Conservation (phyloP, 2,329 filamentous ascomycete species). For the Claviceps arundinis region DNA sequence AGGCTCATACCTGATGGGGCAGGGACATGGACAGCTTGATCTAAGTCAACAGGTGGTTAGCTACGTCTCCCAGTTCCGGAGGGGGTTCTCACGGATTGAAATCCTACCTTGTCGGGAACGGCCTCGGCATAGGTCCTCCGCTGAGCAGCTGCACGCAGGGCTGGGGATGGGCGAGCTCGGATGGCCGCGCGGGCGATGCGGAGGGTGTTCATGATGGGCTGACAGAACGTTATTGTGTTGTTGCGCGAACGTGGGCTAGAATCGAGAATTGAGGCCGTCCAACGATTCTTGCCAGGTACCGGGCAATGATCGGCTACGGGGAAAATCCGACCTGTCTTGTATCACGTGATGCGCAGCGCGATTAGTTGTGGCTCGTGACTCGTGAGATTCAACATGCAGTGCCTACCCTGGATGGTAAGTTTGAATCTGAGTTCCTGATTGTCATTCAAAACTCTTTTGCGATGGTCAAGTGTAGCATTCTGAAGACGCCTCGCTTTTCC, state of each 20-base stretch:
- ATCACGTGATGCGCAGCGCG: constrained; percentile 16
- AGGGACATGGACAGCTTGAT: constrained; percentile 97
- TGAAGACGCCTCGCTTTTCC: no score
- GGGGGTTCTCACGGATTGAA: constrained; percentile 11
- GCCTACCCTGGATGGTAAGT: neutral
- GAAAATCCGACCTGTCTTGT: constrained; percentile 21
- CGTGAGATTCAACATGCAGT: no score
- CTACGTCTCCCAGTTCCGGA: constrained; percentile 7
- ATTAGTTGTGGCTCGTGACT: no score
- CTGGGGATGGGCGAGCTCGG: constrained; percentile 58
- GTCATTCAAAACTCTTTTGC: neutral
- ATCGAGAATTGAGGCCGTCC: constrained; percentile 26
- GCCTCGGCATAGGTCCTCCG: constrained; percentile 86
- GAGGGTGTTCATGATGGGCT: constrained; percentile 77
- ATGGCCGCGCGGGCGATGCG: constrained; percentile 84
- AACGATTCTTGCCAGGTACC: constrained; percentile 33
- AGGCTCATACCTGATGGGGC: constrained; percentile 81
- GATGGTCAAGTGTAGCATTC: no score
- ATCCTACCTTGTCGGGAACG: constrained; percentile 62
- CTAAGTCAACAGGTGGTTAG: constrained; percentile 24
- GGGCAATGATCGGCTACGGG: constrained; percentile 27
- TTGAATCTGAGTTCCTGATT: neutral
- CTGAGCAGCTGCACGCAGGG: constrained; percentile 63
- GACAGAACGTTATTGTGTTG: constrained; percentile 33
- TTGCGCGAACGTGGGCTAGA: constrained; percentile 29